These are phyloP conservation scores for Ligustrum vulgare DNA, from an alignment of 257 asterid genomes.

Conservation along the genomic window DNA sequence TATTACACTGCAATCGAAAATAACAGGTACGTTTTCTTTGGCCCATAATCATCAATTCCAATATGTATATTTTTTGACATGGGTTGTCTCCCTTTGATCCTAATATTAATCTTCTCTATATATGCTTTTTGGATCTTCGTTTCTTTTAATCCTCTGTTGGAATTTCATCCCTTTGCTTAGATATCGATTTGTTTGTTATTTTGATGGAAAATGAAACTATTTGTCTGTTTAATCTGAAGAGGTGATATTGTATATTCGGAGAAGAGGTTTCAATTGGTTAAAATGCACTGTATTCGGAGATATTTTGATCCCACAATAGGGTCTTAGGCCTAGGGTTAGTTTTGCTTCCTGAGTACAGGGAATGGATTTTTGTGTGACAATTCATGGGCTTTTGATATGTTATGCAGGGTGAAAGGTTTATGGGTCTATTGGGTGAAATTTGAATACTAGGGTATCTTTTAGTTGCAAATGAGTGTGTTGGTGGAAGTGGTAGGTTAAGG, in stretches of 20 bases:
- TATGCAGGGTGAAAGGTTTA: constrained; percentile 30
- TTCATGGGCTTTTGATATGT: constrained; percentile 25
- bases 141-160: constrained; percentile 9
- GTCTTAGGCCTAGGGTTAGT: constrained; percentile 44
- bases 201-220: constrained; percentile 15
- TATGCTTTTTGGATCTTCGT: constrained; percentile 35
- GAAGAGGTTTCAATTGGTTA: constrained; percentile 36
- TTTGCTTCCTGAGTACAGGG: constrained; percentile 28
- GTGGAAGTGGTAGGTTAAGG: constrained; percentile 37
- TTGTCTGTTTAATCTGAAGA: constrained; percentile 48
- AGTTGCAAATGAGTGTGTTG: constrained; percentile 27
- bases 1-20: constrained; percentile 42
- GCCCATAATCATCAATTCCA: constrained; percentile 3
- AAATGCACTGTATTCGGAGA: constrained; percentile 29
- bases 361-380: constrained; percentile 44
- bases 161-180: neutral
- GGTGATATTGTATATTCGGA: constrained; percentile 50
- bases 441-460: constrained; percentile 25
- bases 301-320: constrained; percentile 35
- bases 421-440: constrained; percentile 16
- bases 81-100: constrained; percentile 28
- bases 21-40: constrained; percentile 37
- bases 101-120: constrained; percentile 20
- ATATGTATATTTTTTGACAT: constrained; percentile 31
- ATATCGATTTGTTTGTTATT: neutral